Evolutionary conservation across 768 basidiomycete genomes (phyloP).

Genomic region (Suillus lakei): DNA sequence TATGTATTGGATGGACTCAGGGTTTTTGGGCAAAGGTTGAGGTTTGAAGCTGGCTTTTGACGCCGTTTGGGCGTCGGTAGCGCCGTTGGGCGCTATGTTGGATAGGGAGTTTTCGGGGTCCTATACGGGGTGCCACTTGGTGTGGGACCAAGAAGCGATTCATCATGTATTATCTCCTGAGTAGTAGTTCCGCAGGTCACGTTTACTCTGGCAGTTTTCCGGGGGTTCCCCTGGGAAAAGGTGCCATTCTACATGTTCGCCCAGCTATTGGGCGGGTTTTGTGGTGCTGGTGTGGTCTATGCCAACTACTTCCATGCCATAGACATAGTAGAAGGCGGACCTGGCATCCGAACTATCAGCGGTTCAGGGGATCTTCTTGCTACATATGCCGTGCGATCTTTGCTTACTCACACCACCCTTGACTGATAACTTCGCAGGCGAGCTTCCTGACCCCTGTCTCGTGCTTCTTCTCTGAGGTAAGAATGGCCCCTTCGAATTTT

Average conservation of each 20-base stretch:
- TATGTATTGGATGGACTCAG: no score
- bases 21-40: no score
- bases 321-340: conserved; percentile 62
- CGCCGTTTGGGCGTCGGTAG: no score
- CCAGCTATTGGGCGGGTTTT: conserved; percentile 64
- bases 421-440: conserved; percentile 32
- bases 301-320: conserved; percentile 73
- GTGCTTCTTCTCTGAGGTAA: conserved; percentile 51
- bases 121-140: no score
- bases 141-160: no score
- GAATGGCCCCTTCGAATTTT: background rate
- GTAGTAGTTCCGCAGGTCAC: conserved; percentile 57
- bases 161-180: background rate
- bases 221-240: conserved; percentile 81
- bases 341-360: conserved; percentile 55
- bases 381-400: conserved; percentile 58
- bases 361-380: conserved; percentile 63
- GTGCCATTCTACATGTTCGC: conserved; percentile 72
- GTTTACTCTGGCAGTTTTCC: conserved; percentile 66
- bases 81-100: no score
- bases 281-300: conserved; percentile 62
- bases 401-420: conserved; percentile 7
- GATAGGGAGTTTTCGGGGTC: no score
- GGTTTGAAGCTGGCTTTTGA: no score
- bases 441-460: conserved; percentile 48